Conservation (phyloP, 2,329 filamentous ascomycete species). For the Alternaria panax region DNA sequence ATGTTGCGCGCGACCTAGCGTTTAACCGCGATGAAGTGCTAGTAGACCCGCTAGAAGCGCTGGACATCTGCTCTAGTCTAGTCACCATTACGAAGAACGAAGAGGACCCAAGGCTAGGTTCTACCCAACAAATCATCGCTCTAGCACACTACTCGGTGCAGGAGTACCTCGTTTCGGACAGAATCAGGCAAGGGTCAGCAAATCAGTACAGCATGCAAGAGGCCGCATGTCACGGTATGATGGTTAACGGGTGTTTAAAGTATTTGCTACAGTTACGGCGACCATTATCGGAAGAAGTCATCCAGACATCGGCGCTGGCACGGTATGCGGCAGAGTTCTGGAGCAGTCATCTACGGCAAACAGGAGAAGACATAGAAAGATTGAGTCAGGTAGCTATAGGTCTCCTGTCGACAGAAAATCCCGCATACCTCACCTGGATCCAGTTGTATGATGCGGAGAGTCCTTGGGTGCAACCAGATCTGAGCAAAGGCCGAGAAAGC, state of each 20-base stretch:
- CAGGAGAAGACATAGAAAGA: slow-evolving; percentile 18
- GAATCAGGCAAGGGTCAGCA: slow-evolving; percentile 31
- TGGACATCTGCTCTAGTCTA: slow-evolving; percentile 44
- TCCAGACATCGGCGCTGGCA: slow-evolving; percentile 26
- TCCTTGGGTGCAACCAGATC: no score
- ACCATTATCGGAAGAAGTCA: background rate
- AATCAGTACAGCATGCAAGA: slow-evolving; percentile 35
- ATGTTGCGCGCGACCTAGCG: slow-evolving; percentile 29
- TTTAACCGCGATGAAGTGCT: slow-evolving; percentile 48
- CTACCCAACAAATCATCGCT: slow-evolving; percentile 14
- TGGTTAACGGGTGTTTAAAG: slow-evolving; percentile 31
- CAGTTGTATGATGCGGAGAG: slow-evolving; percentile 27
- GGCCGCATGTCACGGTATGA: slow-evolving; percentile 24
- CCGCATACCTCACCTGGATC: slow-evolving; percentile 31
- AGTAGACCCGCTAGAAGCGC: slow-evolving; percentile 41
- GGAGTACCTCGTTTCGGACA: slow-evolving; percentile 45
- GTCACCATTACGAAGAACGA: slow-evolving; percentile 28
- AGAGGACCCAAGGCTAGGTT: background rate
- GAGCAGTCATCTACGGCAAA: slow-evolving; percentile 30
- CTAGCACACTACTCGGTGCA: slow-evolving; percentile 49
- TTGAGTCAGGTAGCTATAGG: slow-evolving; percentile 15
- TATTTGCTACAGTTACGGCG: slow-evolving; percentile 38
- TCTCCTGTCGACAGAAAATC: slow-evolving; percentile 20
- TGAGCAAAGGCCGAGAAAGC: no score
- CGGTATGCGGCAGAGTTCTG: slow-evolving; percentile 41